These are phyloP conservation scores for Hericium alpestre DNA, from an alignment of 768 basidiomycete species.

Conservation along the genomic window DNA sequence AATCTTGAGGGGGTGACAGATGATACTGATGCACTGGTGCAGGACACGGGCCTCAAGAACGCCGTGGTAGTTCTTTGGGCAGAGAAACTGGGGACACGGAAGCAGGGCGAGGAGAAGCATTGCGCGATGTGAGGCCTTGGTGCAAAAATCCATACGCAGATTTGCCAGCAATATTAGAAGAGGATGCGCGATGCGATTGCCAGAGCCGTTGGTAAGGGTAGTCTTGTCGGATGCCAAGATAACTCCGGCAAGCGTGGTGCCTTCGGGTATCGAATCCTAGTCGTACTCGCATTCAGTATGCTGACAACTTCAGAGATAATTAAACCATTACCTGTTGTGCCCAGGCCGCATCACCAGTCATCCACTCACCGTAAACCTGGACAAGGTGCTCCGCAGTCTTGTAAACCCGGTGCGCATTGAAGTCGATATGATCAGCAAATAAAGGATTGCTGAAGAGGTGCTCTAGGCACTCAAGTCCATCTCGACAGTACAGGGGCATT, in stretches of 20 bases:
- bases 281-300: no score
- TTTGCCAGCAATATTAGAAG: conserved; percentile 10
- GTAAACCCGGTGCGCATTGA: conserved; percentile 14
- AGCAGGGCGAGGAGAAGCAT: background rate
- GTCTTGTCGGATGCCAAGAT: conserved; percentile 10
- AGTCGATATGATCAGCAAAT: conserved; percentile 13
- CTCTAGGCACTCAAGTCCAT: conserved; percentile 19
- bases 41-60: background rate
- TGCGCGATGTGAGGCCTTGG: background rate
- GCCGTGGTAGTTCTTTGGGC: background rate
- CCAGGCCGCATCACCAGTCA: conserved; percentile 17
- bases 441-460: conserved; percentile 18
- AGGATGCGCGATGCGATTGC: conserved; percentile 4
- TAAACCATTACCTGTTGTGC: background rate
- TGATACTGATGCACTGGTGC: background rate
- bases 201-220: conserved; percentile 1
- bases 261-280: background rate
- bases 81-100: background rate
- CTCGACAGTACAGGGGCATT: conserved; percentile 15
- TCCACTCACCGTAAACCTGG: conserved; percentile 16
- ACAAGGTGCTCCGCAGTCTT: conserved; percentile 3
- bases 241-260: background rate
- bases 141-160: background rate
- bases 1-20: background rate
- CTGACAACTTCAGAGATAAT: no score